These are phyloP conservation scores for Clonostachys byssicola DNA, from an alignment of 2,329 filamentous ascomycete genomes.

Conservation along the genomic window DNA sequence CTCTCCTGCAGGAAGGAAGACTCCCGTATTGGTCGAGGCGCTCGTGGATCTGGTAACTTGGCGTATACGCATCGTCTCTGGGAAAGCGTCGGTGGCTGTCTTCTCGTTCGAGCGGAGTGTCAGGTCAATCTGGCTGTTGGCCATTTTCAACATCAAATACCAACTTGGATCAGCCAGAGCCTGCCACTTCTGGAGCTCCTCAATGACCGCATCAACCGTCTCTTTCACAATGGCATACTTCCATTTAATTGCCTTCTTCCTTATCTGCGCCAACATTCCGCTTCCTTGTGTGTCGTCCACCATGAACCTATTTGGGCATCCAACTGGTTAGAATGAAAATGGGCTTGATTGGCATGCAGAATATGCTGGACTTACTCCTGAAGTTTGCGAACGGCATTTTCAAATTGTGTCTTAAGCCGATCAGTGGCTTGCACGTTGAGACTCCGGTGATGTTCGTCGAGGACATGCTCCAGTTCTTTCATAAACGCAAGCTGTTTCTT, in stretches of 20 bases:
- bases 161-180: not conserved
- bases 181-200: slow-evolving; percentile 1
- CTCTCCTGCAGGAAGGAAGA: too few species aligned
- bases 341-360: not conserved
- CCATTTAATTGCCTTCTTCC: too few species aligned
- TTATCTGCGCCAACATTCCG: too few species aligned
- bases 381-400: not conserved
- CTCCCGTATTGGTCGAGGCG: too few species aligned
- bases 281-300: too few species aligned
- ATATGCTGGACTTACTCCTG: slow-evolving; percentile 1
- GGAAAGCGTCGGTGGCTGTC: too few species aligned
- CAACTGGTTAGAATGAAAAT: not conserved
- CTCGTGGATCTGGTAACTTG: too few species aligned
- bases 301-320: not conserved
- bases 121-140: too few species aligned
- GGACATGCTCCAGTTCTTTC: not conserved
- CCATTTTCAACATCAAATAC: not conserved
- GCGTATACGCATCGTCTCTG: too few species aligned
- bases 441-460: not conserved
- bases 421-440: not conserved
- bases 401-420: not conserved
- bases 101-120: too few species aligned
- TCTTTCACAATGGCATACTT: not conserved
- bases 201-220: slow-evolving; percentile 1
- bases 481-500: not conserved